Conservation (phyloP, 2,329 filamentous ascomycete genomes). For the Sporothrix brasiliensis region DNA sequence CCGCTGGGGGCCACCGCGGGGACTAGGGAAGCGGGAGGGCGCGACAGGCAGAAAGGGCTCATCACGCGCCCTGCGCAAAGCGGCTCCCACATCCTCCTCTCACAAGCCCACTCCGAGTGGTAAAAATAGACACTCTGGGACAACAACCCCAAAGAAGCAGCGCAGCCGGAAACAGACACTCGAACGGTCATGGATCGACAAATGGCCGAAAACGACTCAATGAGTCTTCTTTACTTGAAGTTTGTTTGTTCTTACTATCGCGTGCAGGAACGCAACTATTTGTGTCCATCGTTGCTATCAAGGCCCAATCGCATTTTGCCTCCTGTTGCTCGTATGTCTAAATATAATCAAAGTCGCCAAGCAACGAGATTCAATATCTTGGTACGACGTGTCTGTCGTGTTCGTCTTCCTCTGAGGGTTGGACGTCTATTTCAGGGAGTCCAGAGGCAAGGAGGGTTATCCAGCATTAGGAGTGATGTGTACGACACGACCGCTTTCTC, state of each 20-base stretch:
- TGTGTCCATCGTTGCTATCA: not conserved
- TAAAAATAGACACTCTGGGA: slow-evolving; percentile 2
- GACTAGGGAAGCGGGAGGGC: slow-evolving; percentile 24
- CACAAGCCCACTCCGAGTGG: not conserved
- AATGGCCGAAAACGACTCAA: not conserved
- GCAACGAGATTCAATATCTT: not conserved
- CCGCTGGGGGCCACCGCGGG: not conserved
- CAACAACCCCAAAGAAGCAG: not conserved
- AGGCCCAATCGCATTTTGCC: too few species aligned
- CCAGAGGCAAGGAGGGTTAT: too few species aligned
- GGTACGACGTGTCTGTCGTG: not conserved
- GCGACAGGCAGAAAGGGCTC: slow-evolving; percentile 9
- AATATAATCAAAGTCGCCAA: not conserved
- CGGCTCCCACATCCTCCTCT: not conserved
- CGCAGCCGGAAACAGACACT: not conserved
- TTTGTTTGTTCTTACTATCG: too few species aligned
- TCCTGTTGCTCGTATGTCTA: not conserved
- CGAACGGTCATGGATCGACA: not conserved
- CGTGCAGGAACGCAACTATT: not conserved
- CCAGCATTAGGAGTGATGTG: too few species aligned
- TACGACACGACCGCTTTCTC: too few species aligned
- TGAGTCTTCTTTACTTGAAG: too few species aligned
- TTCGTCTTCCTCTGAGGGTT: too few species aligned
- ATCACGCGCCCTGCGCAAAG: not conserved
- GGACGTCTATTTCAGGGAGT: too few species aligned